These are phyloP conservation scores for Asterochloris erici DNA, from an alignment of 139 green algal genomes.

Conservation along the genomic window DNA sequence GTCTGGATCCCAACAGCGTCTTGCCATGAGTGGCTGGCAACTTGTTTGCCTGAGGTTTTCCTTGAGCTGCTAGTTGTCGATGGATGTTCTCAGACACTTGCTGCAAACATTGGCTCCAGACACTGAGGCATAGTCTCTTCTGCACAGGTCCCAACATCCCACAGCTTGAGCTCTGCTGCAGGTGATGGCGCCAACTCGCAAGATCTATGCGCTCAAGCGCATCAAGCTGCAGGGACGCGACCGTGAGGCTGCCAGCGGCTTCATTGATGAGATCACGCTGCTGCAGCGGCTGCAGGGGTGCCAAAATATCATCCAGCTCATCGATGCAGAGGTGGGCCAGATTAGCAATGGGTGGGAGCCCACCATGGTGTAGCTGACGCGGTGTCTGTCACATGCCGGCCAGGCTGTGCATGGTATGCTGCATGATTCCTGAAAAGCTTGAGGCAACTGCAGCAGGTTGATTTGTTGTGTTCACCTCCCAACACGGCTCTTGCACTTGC, in stretches of 20 bases:
- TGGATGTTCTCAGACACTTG: not conserved
- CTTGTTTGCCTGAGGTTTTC: too few species aligned
- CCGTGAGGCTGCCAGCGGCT: conserved; percentile 76
- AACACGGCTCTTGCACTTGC: not conserved
- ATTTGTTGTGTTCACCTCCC: not conserved
- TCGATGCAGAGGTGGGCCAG: conserved; percentile 69
- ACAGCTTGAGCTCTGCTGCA: conserved; percentile 34
- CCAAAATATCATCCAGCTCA: conserved; percentile 94
- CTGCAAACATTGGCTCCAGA: too few species aligned
- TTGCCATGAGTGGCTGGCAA: too few species aligned
- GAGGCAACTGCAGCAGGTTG: too few species aligned
- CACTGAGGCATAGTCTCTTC: too few species aligned
- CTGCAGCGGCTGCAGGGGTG: conserved; percentile 74
- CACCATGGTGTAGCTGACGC: too few species aligned
- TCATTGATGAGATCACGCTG: conserved; percentile 93
- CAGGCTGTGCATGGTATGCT: too few species aligned
- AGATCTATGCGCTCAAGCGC: conserved; percentile 95
- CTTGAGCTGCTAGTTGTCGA: not conserved
- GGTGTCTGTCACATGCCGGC: not conserved
- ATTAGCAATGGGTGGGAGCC: too few species aligned
- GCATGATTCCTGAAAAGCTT: too few species aligned
- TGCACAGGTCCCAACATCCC: too few species aligned
- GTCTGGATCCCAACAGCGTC: too few species aligned
- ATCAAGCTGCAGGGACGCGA: conserved; percentile 78
- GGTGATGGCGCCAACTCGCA: conserved; percentile 86